Conservation (phyloP, 1,284 basidiomycete genomes). For the Cutaneotrichosporon dermatis region DNA sequence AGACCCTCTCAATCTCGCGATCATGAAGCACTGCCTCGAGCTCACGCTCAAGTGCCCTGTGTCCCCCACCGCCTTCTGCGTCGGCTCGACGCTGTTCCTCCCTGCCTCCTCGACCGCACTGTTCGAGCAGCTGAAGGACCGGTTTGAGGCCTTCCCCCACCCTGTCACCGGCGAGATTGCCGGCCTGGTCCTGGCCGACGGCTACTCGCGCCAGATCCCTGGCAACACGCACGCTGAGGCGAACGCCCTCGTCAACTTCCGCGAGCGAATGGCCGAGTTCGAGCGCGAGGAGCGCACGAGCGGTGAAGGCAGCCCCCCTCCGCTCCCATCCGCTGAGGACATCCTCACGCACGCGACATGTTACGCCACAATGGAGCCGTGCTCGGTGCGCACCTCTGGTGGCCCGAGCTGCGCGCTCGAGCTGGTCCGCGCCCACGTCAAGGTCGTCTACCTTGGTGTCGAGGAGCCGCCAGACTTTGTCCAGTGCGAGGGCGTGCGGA, state of each 20-base stretch:
- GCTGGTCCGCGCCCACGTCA: constrained; percentile 67
- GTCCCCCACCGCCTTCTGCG: constrained; percentile 79
- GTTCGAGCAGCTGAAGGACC: constrained; percentile 29
- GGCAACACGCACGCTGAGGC: constrained; percentile 99
- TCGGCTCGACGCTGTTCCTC: constrained; percentile 77
- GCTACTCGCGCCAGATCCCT: constrained; percentile 84
- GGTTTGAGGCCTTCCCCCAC: constrained; percentile 31
- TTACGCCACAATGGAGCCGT: constrained; percentile 97
- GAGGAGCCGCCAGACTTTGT: constrained; percentile 95
- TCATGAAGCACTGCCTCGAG: constrained; percentile 45
- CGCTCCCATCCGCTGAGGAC: constrained; percentile 10
- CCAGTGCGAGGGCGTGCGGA: constrained; percentile 77
- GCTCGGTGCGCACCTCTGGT: constrained; percentile 83
- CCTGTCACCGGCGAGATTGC: constrained; percentile 13
- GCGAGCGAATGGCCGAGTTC: constrained; percentile 19
- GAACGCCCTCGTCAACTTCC: constrained; percentile 78
- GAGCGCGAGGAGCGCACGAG: background rate
- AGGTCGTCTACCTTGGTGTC: constrained; percentile 80
- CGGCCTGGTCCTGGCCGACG: constrained; percentile 63
- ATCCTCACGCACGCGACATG: constrained; percentile 45
- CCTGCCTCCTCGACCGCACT: constrained; percentile 48
- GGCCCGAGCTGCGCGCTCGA: constrained; percentile 81
- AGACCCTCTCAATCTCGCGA: constrained; percentile 39
- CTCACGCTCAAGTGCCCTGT: constrained; percentile 44
- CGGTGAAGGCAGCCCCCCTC: constrained; percentile 28